Evolutionary conservation across 805 yeast genomes (phyloP), one percentile per base, ranked within the genome.

Genomic region (Wickerhamomyces strasburgensis): DNA sequence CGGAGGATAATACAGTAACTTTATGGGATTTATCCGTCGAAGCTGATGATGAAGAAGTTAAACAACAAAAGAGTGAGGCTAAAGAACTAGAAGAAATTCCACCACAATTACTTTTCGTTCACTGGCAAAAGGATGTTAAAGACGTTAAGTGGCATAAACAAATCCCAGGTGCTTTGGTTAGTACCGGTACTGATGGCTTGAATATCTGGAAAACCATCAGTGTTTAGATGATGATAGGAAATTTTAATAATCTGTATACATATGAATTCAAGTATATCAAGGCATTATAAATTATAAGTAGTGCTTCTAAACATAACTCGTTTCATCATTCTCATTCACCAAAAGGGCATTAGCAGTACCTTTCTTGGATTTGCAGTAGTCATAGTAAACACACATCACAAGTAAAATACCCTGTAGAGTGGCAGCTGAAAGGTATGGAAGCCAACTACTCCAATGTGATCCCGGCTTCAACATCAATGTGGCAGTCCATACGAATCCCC

Each of bases 11-110:
- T 60, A 93, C 98, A 5, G 97, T 93, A 7, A 88, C 97, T 2
- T 67, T 93, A 48, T 93, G 98, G 98, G 98, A 93, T 67, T 72
- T 93, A 59, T 90, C 97, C 10, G 98, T 93, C 13, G 98, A 93
- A 66, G 98, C 98, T 4, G 98, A 89, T 61, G 98, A 93, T 57
- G 98, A 90, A 57, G 98, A 90, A 63, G 84, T 90, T 48, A 78
- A 84, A 40, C 84, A 82, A 55, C 97, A 90, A 64, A 75, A 78
- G 51, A 73, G 77, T 39, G 93, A 83, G 52, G 74, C 80, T 28
- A 73, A 74, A 49, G 97, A 89, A 51, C 68, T 93, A 48, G 80
- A 80, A 48, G 94, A 84, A 52, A 85, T 90, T 46, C 98, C 98
- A 14, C 93, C 98, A 16, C 98, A 93, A 63, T 71, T 93, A 53